Conservation (phyloP, 164 flowering plant species). For the Macadamia tetraphylla region DNA sequence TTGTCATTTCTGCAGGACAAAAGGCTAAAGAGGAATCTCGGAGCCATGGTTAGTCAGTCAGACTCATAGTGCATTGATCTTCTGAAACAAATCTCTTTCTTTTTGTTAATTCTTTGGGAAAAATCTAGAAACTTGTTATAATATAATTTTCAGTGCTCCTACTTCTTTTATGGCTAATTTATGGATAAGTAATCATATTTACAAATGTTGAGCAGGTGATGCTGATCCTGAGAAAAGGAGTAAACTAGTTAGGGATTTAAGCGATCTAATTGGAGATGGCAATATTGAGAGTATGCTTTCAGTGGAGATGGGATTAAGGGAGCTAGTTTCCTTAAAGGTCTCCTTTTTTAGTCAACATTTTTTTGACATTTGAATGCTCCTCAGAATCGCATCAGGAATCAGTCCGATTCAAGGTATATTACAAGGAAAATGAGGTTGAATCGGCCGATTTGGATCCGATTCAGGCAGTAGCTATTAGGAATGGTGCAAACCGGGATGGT, state of each 20-base stretch:
- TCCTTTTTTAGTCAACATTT: background rate
- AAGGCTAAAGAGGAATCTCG: conserved; percentile 80
- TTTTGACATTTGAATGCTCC: too few relatives aligned
- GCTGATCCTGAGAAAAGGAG: conserved; percentile 51
- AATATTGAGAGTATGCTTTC: conserved; percentile 95
- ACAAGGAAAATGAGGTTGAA: too few relatives aligned
- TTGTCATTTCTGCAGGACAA: conserved; percentile 91
- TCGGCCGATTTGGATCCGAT: too few relatives aligned
- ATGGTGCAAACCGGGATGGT: too few relatives aligned
- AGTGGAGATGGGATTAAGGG: conserved; percentile 94
- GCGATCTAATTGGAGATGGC: conserved; percentile 83
- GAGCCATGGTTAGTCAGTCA: conserved; percentile 39
- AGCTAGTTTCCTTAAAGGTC: conserved; percentile 89
- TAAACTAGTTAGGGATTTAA: conserved; percentile 48
- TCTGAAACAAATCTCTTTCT: background rate
- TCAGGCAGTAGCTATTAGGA: too few relatives aligned
- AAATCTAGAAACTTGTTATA: background rate
- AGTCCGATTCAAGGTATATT: too few relatives aligned
- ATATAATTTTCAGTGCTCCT: background rate
- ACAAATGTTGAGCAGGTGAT: conserved; percentile 36
- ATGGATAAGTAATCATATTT: background rate
- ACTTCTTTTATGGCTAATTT: background rate
- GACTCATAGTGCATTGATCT: background rate
- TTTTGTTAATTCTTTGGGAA: background rate
- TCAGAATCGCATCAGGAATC: too few relatives aligned